These are phyloP conservation scores for Eucommia ulmoides DNA, from an alignment of 257 asterid species.

Conservation along the genomic window DNA sequence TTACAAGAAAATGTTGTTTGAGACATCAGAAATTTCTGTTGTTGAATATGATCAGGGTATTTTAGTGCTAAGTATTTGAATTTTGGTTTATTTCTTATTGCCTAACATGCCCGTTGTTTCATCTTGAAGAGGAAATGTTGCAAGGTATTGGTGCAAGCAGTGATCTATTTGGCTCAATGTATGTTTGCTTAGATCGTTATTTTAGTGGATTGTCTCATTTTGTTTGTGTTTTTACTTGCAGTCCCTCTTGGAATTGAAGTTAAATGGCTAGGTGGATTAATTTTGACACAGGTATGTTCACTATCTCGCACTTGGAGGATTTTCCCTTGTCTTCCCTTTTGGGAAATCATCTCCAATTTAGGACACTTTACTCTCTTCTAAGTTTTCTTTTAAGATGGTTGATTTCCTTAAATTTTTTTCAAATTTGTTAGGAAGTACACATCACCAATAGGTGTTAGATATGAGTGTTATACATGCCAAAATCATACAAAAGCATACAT, in stretches of 20 bases:
- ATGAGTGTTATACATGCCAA: constrained; percentile 76
- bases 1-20: no score
- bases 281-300: constrained; percentile 45
- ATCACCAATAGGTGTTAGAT: constrained; percentile 46
- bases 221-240: constrained; percentile 3
- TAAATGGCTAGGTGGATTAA: not conserved
- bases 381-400: no score
- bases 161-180: constrained; percentile 89
- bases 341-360: constrained; percentile 6
- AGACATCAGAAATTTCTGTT: no score
- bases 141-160: constrained; percentile 92
- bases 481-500: constrained; percentile 84
- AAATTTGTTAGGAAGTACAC: constrained; percentile 53
- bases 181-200: no score
- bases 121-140: constrained; percentile 76
- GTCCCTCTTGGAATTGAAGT: no score
- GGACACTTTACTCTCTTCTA: no score
- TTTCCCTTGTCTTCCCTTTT: constrained; percentile 62
- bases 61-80: no score
- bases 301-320: constrained; percentile 81
- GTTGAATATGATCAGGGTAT: not conserved
- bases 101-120: constrained; percentile 3
- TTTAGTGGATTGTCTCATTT: constrained; percentile 3
- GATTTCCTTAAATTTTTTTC: no score
- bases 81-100: no score